These are phyloP conservation scores for Thelephora terrestris DNA, from an alignment of 1,284 basidiomycete species.

Conservation along the genomic window DNA sequence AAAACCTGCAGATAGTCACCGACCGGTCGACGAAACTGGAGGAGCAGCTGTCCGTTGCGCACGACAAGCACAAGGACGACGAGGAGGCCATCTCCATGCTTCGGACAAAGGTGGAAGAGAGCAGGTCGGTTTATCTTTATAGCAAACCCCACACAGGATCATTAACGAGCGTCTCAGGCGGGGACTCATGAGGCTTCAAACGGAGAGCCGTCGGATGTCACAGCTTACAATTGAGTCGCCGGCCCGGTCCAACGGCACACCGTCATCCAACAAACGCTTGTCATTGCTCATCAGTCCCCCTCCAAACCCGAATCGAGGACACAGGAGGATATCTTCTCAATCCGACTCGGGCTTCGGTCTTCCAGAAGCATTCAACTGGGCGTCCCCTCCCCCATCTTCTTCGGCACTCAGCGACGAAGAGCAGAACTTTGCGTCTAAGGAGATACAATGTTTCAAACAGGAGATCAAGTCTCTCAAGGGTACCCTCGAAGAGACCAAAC, in stretches of 20 bases:
- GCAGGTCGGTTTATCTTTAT: slow-evolving; percentile 41
- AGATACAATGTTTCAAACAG: slow-evolving; percentile 46
- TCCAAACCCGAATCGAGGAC: slow-evolving; percentile 34
- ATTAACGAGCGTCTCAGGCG: slow-evolving; percentile 35
- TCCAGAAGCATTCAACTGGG: slow-evolving; percentile 11
- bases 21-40: slow-evolving; percentile 55
- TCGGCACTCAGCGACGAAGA: slow-evolving; percentile 7
- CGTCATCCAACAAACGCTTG: slow-evolving; percentile 51
- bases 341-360: slow-evolving; percentile 38
- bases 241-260: slow-evolving; percentile 30
- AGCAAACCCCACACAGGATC: background rate
- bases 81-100: slow-evolving; percentile 75
- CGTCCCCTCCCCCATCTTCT: slow-evolving; percentile 17
- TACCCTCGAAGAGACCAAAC: slow-evolving; percentile 53
- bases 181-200: slow-evolving; percentile 85
- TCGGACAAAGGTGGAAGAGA: slow-evolving; percentile 84
- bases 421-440: slow-evolving; percentile 11
- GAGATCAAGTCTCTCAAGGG: slow-evolving; percentile 49
- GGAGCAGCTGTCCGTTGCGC: slow-evolving; percentile 48
- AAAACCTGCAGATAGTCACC: slow-evolving; percentile 49
- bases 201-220: slow-evolving; percentile 60
- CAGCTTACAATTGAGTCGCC: slow-evolving; percentile 43
- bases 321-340: slow-evolving; percentile 61
- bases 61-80: slow-evolving; percentile 58
- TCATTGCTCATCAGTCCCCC: slow-evolving; percentile 60